Percentiles rank a stretch among this genome's conserved stretches.
Evolutionary conservation across 805 yeast species (phyloP).

Genomic region (Saturnispora halmiae): DNA sequence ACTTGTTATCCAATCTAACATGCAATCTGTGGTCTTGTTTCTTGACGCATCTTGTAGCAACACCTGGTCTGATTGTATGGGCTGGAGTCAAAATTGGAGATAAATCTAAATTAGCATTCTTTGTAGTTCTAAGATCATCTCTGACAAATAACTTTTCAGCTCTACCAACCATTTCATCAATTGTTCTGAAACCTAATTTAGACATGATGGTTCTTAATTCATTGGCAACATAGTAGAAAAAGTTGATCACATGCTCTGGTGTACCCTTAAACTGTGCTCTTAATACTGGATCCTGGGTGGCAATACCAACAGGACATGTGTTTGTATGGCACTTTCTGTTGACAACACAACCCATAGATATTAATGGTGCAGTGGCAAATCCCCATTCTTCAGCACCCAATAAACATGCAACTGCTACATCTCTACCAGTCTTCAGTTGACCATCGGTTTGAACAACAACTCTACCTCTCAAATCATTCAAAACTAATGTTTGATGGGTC

Average conservation of each 20-base stretch:
- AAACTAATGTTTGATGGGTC: slow-evolving; percentile 92
- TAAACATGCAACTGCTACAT: slow-evolving; percentile 90
- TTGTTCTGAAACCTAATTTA: slow-evolving; percentile 84
- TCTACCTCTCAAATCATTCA: slow-evolving; percentile 92
- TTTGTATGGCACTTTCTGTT: slow-evolving; percentile 90
- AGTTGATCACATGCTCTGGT: slow-evolving; percentile 96
- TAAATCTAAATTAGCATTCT: slow-evolving; percentile 84
- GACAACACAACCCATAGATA: slow-evolving; percentile 96
- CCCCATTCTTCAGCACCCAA: slow-evolving; percentile 99
- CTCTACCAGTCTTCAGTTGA: slow-evolving; percentile 94
- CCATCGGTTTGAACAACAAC: slow-evolving; percentile 98
- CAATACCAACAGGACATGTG: slow-evolving; percentile 97
- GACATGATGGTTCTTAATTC: slow-evolving; percentile 94
- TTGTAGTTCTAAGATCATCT: slow-evolving; percentile 76
- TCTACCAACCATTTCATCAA: slow-evolving; percentile 97
- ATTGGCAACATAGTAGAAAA: slow-evolving; percentile 88
- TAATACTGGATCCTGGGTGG: slow-evolving; percentile 93
- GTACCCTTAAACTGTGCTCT: slow-evolving; percentile 91
- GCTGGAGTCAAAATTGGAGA: slow-evolving; percentile 96
- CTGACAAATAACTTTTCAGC: slow-evolving; percentile 84
- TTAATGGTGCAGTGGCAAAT: slow-evolving; percentile 92
- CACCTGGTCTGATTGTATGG: slow-evolving; percentile 92
- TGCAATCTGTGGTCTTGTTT: slow-evolving; percentile 93
- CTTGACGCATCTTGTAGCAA: slow-evolving; percentile 83
- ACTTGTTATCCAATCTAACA: slow-evolving; percentile 88